phyloP scores from a whole-genome alignment of 2,329 filamentous ascomycete species.

The Hortaea sp. region DNA sequence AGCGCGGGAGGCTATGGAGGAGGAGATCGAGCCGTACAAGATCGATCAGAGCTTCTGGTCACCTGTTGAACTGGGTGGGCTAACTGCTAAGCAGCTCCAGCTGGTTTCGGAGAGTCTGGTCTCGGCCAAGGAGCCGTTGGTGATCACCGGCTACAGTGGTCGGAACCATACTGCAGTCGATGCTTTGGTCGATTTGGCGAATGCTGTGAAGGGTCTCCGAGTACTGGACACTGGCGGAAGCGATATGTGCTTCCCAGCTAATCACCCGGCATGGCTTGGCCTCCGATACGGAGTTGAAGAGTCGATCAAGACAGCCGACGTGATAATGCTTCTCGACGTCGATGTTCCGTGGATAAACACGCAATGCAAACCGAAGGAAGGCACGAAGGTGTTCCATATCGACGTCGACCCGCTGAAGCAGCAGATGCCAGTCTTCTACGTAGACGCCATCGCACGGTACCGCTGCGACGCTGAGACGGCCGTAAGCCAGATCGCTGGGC shows the following conservation, averaged over 20 bases:
- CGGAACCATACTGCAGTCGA: conserved; percentile 54
- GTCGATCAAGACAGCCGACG: conserved; percentile 64
- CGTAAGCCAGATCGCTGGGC: conserved; percentile 56
- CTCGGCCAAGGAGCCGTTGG: conserved; percentile 53
- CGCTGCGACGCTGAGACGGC: conserved; percentile 44
- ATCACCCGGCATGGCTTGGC: conserved; percentile 51
- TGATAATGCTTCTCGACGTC: conserved; percentile 77
- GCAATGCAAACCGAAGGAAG: conserved; percentile 48
- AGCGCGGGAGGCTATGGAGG: conserved; percentile 74
- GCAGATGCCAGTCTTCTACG: conserved; percentile 50
- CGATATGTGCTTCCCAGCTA: conserved; percentile 70
- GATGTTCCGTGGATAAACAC: conserved; percentile 94
- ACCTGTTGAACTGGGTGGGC: conserved; percentile 56
- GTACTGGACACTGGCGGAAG: conserved; percentile 69
- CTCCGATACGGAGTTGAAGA: conserved; percentile 66
- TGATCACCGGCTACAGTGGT: conserved; percentile 63
- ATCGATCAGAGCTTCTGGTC: conserved; percentile 63
- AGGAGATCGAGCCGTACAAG: conserved; percentile 65
- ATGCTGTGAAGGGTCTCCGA: conserved; percentile 56
- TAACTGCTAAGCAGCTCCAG: conserved; percentile 45
- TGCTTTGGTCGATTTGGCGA: conserved; percentile 56
- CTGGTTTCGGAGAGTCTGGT: conserved; percentile 55
- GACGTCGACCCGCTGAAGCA: conserved; percentile 59
- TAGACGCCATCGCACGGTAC: conserved; percentile 43
- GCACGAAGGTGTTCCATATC: conserved; percentile 53